phyloP scores from a whole-genome alignment of 345 rosid species.

The Erucastrum elatum region DNA sequence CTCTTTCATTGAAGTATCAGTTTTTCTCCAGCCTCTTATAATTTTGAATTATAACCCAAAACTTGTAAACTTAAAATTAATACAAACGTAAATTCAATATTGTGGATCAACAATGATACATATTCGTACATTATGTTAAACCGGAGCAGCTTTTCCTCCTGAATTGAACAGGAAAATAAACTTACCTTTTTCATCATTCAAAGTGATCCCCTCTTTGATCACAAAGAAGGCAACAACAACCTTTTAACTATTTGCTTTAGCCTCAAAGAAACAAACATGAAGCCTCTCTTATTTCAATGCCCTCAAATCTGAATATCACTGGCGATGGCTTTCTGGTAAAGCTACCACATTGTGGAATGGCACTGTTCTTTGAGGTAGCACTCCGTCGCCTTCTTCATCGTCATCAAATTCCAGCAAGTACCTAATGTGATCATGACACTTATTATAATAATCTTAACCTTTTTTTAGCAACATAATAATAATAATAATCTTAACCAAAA shows the following conservation, averaged over 20 bases:
- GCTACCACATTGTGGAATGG: slow-evolving; percentile 82
- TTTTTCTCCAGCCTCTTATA: too few species aligned
- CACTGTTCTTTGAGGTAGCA: slow-evolving; percentile 79
- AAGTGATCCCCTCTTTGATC: too few species aligned
- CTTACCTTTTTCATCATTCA: too few species aligned
- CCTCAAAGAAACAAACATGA: background rate
- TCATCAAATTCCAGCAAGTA: slow-evolving; percentile 92
- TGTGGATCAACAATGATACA: background rate
- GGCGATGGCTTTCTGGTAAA: slow-evolving; percentile 82
- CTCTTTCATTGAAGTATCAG: background rate
- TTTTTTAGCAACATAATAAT: too few species aligned
- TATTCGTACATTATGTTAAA: slow-evolving; percentile 13
- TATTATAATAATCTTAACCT: background rate
- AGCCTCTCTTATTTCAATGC: slow-evolving; percentile 1
- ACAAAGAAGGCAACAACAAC: background rate
- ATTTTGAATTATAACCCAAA: too few species aligned
- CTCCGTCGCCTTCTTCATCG: slow-evolving; percentile 87
- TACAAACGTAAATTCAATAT: background rate
- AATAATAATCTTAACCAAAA: too few species aligned
- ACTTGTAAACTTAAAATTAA: background rate
- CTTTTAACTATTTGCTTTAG: background rate
- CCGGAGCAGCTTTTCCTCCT: background rate
- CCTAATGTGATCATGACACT: slow-evolving; percentile 42
- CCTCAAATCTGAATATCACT: slow-evolving; percentile 41
- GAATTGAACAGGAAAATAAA: background rate